These are phyloP conservation scores for Urochloa ruziziensis DNA, from an alignment of 176 grass and related monocot genomes.

Conservation along the genomic window DNA sequence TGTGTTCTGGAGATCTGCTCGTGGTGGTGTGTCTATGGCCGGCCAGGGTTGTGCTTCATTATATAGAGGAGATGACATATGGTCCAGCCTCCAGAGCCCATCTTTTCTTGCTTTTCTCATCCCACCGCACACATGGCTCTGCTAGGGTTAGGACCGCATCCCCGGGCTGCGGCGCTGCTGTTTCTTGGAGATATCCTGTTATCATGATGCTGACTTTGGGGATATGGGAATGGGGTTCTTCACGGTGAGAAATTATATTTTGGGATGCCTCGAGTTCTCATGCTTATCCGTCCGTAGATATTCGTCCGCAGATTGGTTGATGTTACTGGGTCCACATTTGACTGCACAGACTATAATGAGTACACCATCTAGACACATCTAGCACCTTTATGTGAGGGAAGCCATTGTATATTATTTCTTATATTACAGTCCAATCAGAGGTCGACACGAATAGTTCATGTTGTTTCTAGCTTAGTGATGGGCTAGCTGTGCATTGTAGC, in stretches of 20 bases:
- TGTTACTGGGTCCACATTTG: background rate
- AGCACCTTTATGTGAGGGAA: background rate
- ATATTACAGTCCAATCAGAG: too few species aligned
- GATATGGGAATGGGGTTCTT: conserved; percentile 7
- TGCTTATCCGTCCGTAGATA: background rate
- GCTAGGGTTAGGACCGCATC: conserved; percentile 31
- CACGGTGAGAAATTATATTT: background rate
- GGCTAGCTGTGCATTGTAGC: too few species aligned
- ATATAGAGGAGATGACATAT: conserved; percentile 22
- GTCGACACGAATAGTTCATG: too few species aligned
- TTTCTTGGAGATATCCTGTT: background rate
- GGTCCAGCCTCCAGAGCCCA: background rate
- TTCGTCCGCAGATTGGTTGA: background rate
- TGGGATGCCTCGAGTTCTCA: background rate
- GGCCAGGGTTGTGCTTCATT: background rate
- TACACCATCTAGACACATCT: background rate
- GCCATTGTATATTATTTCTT: background rate
- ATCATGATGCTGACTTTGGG: background rate
- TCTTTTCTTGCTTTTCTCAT: conserved; percentile 4
- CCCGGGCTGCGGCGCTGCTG: background rate
- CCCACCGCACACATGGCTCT: background rate
- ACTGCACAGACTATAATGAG: background rate
- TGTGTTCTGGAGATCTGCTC: background rate
- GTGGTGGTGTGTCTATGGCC: background rate
- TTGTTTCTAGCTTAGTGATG: too few species aligned